Base-by-base conservation (phyloP, 73 alveolate species). In the Symbiodinium natans region DNA sequence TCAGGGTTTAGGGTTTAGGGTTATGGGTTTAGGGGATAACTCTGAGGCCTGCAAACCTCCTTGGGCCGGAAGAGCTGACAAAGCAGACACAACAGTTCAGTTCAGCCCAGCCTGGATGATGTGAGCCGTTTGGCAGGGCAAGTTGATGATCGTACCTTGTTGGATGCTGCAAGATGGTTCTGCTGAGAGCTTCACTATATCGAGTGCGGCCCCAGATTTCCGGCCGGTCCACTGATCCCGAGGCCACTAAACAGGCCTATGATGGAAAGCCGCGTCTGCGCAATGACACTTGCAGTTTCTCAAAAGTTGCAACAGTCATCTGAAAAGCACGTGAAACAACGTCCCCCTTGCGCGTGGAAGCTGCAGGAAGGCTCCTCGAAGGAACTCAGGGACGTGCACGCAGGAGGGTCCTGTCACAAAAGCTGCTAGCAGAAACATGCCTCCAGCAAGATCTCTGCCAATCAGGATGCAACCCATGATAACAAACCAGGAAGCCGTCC, bases 371-470 rank as follows among this genome's bases (percentile, higher is more conserved):
- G 39, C 75, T 56, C 75, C 33, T 56, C 75, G 75, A 56, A 56
- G 75, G 75, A 56, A 56, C 75, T 56, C 75, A 56, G 75, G 75
- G 75, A 56, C 29, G 75, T 56, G 75, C 75, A 56, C 75, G 75
- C 75, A 21, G 75, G 75, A 56, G 75, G 75, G 33, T 56, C 75
- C 75, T 56, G 34, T 56, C 75, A 15, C 34, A 56, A 25, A 56
- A 56, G 36, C 75, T 56, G 31, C 29, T 0, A 56, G 74, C 74
- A 56, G 74, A 21, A 56, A 25, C 10, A 25, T 56, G 75, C 36
- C 2, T 15, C 75, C 34, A 56, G 75, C 75, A 56, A 15, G 29
- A 25, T 56, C 34, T 25, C 33, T 25, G 19, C 75, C 34, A 56
- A 56, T 9, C 31, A 56, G 74, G 6, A 56, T 56, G 33, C 29